Evolutionary conservation across 495 filamentous ascomycete species (phyloP).

Genomic region (Penicillium arizonense): DNA sequence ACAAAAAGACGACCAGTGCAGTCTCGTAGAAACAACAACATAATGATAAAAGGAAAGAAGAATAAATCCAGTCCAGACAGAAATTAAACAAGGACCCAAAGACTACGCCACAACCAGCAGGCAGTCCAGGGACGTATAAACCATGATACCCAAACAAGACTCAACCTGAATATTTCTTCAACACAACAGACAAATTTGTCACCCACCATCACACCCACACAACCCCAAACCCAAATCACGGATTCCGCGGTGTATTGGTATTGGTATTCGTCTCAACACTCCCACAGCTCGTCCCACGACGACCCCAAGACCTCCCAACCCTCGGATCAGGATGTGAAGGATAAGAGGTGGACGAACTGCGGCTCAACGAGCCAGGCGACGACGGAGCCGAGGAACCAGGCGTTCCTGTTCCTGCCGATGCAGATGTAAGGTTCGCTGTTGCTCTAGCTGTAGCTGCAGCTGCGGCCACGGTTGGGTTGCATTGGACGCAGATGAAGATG

Average conservation of each 20-base stretch:
- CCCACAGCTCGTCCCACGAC: constrained; percentile 22
- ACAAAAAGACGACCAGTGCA: background rate
- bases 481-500: constrained; percentile 36
- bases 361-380: constrained; percentile 31
- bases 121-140: background rate
- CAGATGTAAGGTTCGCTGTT: constrained; percentile 12
- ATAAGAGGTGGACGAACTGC: constrained; percentile 32
- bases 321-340: constrained; percentile 20
- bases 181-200: too few species aligned
- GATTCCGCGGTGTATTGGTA: constrained; percentile 20
- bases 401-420: constrained; percentile 7
- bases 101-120: background rate
- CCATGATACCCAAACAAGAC: too few species aligned
- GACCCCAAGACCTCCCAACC: constrained; percentile 14
- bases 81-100: background rate
- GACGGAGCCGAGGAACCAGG: constrained; percentile 27
- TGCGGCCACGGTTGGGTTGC: constrained; percentile 30
- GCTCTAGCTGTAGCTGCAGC: constrained; percentile 7
- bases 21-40: background rate
- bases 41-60: background rate
- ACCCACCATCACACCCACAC: too few species aligned
- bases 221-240: constrained; percentile 1
- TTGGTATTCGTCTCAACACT: constrained; percentile 22
- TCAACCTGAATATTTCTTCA: too few species aligned
- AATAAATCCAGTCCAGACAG: background rate